phyloP scores from a whole-genome alignment of 805 yeast species.

The Yarrowia bubula region DNA sequence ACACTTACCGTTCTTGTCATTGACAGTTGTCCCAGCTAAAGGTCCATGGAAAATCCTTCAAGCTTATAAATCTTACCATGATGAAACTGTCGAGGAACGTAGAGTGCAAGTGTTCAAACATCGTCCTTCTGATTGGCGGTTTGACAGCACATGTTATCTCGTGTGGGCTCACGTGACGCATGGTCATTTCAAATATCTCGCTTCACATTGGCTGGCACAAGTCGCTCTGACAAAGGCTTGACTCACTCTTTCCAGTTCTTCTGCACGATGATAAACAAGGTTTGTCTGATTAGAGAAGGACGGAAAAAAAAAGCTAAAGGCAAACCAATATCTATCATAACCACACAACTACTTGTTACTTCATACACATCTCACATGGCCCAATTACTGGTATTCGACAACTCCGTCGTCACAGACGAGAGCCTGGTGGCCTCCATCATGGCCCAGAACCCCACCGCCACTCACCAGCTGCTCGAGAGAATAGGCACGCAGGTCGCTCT shows the following conservation, averaged over 20 bases:
- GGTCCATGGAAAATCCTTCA: too few species aligned
- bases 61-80: too few species aligned
- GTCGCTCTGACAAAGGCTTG: conserved; percentile 1
- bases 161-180: too few species aligned
- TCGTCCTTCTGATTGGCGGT: too few species aligned
- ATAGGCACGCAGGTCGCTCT: conserved; percentile 38
- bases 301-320: background rate
- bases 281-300: background rate
- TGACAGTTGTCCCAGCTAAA: too few species aligned
- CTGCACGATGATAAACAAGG: conserved; percentile 21
- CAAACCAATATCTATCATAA: background rate
- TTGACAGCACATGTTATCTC: too few species aligned
- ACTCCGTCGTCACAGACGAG: conserved; percentile 26
- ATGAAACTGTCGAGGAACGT: too few species aligned
- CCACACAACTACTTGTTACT: background rate
- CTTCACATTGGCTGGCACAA: background rate
- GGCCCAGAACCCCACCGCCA: conserved; percentile 17
- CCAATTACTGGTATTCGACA: conserved; percentile 21
- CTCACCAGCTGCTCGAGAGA: conserved; percentile 43
- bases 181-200: background rate
- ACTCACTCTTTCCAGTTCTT: background rate
- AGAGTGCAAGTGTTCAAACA: background rate
- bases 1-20: too few species aligned
- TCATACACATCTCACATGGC: conserved; percentile 1
- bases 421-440: conserved; percentile 6